These are phyloP conservation scores for Globisporangium yorkense DNA, from an alignment of 352 stramenopile genomes.

Conservation along the genomic window DNA sequence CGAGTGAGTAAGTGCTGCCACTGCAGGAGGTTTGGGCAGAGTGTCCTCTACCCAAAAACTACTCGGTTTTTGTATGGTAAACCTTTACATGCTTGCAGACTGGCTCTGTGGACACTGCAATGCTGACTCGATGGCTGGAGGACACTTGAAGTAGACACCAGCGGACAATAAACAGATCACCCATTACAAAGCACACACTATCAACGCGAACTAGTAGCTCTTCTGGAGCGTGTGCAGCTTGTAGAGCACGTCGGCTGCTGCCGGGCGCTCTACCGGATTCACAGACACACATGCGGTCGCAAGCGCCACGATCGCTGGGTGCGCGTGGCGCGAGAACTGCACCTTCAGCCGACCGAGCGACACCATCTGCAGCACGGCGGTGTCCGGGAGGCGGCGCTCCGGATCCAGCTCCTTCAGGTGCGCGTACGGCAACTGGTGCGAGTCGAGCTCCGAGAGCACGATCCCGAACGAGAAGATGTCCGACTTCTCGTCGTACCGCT, in stretches of 20 bases:
- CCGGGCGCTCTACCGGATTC: slow-evolving; percentile 25
- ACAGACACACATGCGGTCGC: slow-evolving; percentile 28
- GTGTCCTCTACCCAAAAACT: not conserved
- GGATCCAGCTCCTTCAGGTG: slow-evolving; percentile 15
- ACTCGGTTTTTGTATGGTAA: too few relatives aligned
- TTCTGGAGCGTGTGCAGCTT: slow-evolving; percentile 29
- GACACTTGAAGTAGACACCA: not conserved
- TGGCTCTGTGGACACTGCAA: not conserved
- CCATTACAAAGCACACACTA: slow-evolving; percentile 2
- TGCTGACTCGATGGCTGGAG: not conserved
- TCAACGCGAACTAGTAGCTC: slow-evolving; percentile 12
- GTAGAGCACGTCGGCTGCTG: slow-evolving; percentile 29
- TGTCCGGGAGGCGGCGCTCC: slow-evolving; percentile 20
- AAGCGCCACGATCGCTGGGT: slow-evolving; percentile 20
- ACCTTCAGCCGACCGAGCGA: slow-evolving; percentile 24
- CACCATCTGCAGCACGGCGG: slow-evolving; percentile 37
- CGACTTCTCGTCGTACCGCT: slow-evolving; percentile 59
- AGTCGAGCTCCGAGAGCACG: slow-evolving; percentile 77
- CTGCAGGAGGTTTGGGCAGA: too few relatives aligned
- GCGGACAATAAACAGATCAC: too few relatives aligned
- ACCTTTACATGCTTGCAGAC: not conserved
- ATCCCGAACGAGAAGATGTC: slow-evolving; percentile 85
- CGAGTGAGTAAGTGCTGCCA: too few relatives aligned
- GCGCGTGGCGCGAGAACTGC: slow-evolving; percentile 27
- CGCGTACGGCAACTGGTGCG: slow-evolving; percentile 29